Evolutionary conservation across 352 stramenopile genomes (phyloP).

Genomic region (Pythium sp.): DNA sequence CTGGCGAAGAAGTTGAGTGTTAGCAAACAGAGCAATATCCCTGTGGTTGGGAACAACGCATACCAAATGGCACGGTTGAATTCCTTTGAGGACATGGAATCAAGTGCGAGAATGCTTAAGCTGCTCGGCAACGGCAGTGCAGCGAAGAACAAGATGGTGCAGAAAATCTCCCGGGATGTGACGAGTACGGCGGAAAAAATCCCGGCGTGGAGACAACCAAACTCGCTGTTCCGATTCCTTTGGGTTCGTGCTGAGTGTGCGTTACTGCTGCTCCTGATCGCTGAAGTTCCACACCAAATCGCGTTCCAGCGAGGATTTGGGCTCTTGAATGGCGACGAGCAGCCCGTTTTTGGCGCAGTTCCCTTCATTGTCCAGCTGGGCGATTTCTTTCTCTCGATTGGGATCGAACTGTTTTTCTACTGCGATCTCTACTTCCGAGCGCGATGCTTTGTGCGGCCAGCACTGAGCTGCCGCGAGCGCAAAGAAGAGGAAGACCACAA

Average conservation of each 20-base stretch:
- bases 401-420: slow-evolving; percentile 63
- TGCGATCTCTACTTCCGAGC: slow-evolving; percentile 42
- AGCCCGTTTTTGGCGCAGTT: slow-evolving; percentile 27
- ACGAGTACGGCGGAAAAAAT: slow-evolving; percentile 1
- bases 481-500: slow-evolving; percentile 18
- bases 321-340: slow-evolving; percentile 25
- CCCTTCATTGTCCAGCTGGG: slow-evolving; percentile 32
- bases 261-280: slow-evolving; percentile 34
- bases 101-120: slow-evolving; percentile 26
- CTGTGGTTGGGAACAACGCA: background rate
- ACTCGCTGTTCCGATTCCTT: slow-evolving; percentile 26
- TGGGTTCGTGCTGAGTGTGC: slow-evolving; percentile 31
- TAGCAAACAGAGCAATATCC: background rate
- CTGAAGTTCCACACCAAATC: slow-evolving; percentile 42
- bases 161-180: slow-evolving; percentile 16
- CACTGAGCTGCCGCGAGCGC: slow-evolving; percentile 12
- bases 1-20: slow-evolving; percentile 28
- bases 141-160: slow-evolving; percentile 27
- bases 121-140: slow-evolving; percentile 32
- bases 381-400: slow-evolving; percentile 30
- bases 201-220: slow-evolving; percentile 25
- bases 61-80: slow-evolving; percentile 16
- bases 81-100: slow-evolving; percentile 39
- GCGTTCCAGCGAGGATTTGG: slow-evolving; percentile 49
- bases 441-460: slow-evolving; percentile 39